A percentile compares a stretch with the other conserved stretches of the same genome.
Evolutionary conservation across 768 basidiomycete species (phyloP).

Genomic region (Leccinum longicurvipes): DNA sequence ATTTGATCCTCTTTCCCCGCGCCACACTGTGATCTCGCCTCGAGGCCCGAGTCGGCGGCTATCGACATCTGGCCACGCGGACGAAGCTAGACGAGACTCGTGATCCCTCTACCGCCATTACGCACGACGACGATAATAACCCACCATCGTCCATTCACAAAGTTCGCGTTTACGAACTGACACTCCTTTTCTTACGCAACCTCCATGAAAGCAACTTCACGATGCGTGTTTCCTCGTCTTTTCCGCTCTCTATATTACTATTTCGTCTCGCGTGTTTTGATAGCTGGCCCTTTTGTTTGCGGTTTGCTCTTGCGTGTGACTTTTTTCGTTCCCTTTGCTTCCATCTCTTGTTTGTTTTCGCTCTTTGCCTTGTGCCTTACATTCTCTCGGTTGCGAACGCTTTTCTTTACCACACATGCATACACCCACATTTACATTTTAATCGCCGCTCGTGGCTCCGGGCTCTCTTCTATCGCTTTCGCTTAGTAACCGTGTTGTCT

Average conservation of each 20-base stretch:
- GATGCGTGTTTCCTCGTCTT: constrained; percentile 9
- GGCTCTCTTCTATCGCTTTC: constrained; percentile 9
- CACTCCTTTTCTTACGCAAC: constrained; percentile 14
- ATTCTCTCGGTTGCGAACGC: background rate
- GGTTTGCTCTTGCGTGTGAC: constrained; percentile 1
- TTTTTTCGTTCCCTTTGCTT: background rate
- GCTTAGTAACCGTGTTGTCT: constrained; percentile 22
- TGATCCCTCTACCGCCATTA: constrained; percentile 5
- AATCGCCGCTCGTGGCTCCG: constrained; percentile 11
- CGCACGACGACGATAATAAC: background rate
- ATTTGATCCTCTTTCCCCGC: constrained; percentile 14
- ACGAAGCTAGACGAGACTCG: constrained; percentile 13
- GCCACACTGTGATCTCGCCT: constrained; percentile 16
- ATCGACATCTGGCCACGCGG: constrained; percentile 14
- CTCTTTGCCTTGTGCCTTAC: background rate
- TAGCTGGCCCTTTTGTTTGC: background rate
- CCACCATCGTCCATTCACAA: constrained; percentile 1
- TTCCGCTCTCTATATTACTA: background rate
- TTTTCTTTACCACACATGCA: constrained; percentile 7
- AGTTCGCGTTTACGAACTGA: constrained; percentile 18
- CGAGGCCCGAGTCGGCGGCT: constrained; percentile 14
- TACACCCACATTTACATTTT: constrained; percentile 11
- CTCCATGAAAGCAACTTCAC: constrained; percentile 22
- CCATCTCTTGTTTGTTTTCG: background rate
- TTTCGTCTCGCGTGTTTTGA: background rate